A percentile compares a stretch with the other conserved stretches of the same genome.
phyloP scores from a whole-genome alignment of 257 asterid species.

The Leptodermis oblonga region DNA sequence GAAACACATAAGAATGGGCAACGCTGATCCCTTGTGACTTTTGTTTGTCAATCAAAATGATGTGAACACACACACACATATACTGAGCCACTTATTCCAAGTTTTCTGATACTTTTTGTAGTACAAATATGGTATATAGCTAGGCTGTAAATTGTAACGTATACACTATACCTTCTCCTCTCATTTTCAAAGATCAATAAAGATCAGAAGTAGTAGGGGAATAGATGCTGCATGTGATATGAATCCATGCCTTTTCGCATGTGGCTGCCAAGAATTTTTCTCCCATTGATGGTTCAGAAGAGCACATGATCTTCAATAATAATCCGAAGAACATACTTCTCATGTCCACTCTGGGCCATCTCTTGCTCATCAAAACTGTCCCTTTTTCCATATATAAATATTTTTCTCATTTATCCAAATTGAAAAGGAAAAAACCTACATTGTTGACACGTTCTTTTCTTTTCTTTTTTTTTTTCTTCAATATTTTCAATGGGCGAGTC shows the following conservation, averaged over 20 bases:
- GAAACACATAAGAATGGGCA: too few species aligned
- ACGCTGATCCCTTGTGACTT: too few species aligned
- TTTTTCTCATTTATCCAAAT: constrained; percentile 5
- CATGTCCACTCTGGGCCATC: constrained; percentile 19
- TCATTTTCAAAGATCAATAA: background rate
- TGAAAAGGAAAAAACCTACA: background rate
- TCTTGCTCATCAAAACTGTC: constrained; percentile 7
- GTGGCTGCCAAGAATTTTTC: constrained; percentile 26
- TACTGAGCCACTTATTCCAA: too few species aligned
- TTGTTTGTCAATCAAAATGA: background rate
- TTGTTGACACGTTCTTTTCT: background rate
- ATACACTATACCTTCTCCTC: background rate
- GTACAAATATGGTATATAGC: too few species aligned
- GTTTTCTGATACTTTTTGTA: too few species aligned
- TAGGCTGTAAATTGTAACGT: background rate
- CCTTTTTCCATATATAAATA: background rate
- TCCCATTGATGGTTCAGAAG: constrained; percentile 22
- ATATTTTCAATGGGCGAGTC: background rate
- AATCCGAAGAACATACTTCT: constrained; percentile 24
- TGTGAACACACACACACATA: background rate
- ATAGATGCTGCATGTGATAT: background rate
- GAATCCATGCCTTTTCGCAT: constrained; percentile 21
- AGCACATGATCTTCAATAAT: constrained; percentile 28
- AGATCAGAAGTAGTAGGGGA: background rate
- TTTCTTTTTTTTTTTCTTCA: too few species aligned